Evolutionary conservation across 352 stramenopile species (phyloP), one percentile per base, ranked within the genome.

Genomic region (Pythium graminicola): DNA sequence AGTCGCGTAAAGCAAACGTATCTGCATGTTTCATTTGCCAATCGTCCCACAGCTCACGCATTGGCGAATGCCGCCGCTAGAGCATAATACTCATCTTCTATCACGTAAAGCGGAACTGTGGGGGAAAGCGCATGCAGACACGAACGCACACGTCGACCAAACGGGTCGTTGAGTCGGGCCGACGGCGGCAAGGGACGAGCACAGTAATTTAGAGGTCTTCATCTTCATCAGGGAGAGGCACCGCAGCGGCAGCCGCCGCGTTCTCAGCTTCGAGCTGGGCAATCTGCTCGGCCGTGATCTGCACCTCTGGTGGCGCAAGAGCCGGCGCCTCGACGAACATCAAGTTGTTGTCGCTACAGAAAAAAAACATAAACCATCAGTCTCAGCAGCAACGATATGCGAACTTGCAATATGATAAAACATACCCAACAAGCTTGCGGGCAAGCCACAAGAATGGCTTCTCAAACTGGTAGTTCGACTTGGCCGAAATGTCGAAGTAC

Each of bases 401-500:
- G n/a, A n/a, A n/a, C n/a, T n/a, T n/a, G n/a, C n/a, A n/a, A n/a
- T 47, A 52, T 22, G 50, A 13, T 29, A 20, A 40, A 28, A 74
- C 81, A 65, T 76, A 93, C 82, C 95, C 95, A 43, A 95, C 87
- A 65, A 99, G 86, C 85, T 99, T 99, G 64, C 96, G 92, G 19
- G 97, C 96, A 27, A 99, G 81, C 96, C 96, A 99, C 54, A 99
- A 80, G 81, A 99, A 99, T 42, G 97, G 97, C 86, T 99, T 99
- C 82, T 99, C 97, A 71, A 99, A 99, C 86, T 99, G 98, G 85
- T 99, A 99, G 86, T 99, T 99, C 27, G 87, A 98, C 87, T 99
- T 99, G 58, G 97, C 97, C 50, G 97, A 99, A 67, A 99, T 99
- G 81, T 99, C 97, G 63, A 99, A 99, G 77, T 99, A 99, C 79